These are phyloP conservation scores for Penicillium corylophilum DNA, from an alignment of 2,329 filamentous ascomycete genomes.

Conservation along the genomic window DNA sequence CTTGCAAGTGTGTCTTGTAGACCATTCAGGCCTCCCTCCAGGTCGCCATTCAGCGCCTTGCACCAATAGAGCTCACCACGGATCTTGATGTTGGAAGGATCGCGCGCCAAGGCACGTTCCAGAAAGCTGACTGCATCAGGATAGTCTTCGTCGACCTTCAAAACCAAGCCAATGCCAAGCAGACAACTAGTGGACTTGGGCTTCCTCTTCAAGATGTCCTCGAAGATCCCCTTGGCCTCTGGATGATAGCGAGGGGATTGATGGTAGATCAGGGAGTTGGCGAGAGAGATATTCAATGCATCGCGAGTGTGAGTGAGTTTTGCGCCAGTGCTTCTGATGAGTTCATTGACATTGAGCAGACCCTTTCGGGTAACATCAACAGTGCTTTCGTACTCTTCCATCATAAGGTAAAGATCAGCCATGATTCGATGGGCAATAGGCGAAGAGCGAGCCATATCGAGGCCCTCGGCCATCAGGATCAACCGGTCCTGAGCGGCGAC, in stretches of 20 bases:
- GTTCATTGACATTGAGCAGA: slow-evolving; percentile 57
- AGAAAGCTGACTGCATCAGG: slow-evolving; percentile 78
- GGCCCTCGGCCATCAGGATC: slow-evolving; percentile 74
- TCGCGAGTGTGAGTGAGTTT: slow-evolving; percentile 68
- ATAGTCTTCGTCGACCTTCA: slow-evolving; percentile 91
- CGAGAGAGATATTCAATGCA: slow-evolving; percentile 73
- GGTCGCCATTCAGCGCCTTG: slow-evolving; percentile 77
- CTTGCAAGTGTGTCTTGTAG: slow-evolving; percentile 68
- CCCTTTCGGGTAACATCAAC: slow-evolving; percentile 79
- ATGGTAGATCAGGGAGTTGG: slow-evolving; percentile 84
- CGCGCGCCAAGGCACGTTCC: slow-evolving; percentile 69
- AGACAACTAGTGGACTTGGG: slow-evolving; percentile 75
- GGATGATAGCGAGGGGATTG: slow-evolving; percentile 86
- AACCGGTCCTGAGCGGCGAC: slow-evolving; percentile 77
- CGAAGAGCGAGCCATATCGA: slow-evolving; percentile 64
- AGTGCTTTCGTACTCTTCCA: slow-evolving; percentile 81
- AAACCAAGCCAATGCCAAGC: slow-evolving; percentile 85
- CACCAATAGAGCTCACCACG: slow-evolving; percentile 91
- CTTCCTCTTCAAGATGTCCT: slow-evolving; percentile 74
- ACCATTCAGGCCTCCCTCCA: slow-evolving; percentile 64
- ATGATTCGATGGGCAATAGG: slow-evolving; percentile 80
- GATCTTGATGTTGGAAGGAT: slow-evolving; percentile 73
- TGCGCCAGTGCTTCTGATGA: slow-evolving; percentile 67
- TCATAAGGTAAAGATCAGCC: slow-evolving; percentile 75
- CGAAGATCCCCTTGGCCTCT: slow-evolving; percentile 84